Conservation (phyloP, 345 rosid species). For the Streptanthus diversifolius region DNA sequence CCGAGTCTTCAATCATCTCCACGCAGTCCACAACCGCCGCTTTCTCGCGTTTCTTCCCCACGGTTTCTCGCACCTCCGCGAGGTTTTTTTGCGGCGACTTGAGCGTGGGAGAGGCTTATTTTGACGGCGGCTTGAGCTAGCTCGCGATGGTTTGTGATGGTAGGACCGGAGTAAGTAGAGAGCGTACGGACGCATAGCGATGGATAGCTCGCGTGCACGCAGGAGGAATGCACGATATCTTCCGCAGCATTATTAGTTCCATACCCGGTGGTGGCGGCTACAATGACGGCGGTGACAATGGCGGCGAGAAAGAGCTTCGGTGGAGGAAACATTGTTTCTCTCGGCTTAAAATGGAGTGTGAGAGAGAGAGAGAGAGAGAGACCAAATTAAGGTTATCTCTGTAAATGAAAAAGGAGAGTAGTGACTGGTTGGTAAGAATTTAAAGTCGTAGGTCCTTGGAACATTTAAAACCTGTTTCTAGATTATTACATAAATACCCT, state of each 20-base stretch:
- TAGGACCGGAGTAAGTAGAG: constrained; percentile 60
- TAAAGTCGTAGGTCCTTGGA: constrained; percentile 28
- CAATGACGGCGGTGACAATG: constrained; percentile 22
- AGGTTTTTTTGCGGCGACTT: constrained; percentile 40
- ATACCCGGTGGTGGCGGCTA: constrained; percentile 14
- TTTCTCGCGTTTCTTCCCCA: constrained; percentile 40
- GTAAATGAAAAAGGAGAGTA: constrained; percentile 1
- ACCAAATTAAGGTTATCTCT: background rate
- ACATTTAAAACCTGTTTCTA: background rate
- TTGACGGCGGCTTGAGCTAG: constrained; percentile 72
- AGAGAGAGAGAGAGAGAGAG: background rate
- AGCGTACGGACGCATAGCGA: constrained; percentile 63
- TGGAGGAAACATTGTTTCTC: constrained; percentile 14
- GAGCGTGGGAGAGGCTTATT: constrained; percentile 54
- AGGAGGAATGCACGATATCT: constrained; percentile 62
- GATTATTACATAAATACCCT: constrained; percentile 19
- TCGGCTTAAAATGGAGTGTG: background rate
- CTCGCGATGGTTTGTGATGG: constrained; percentile 55
- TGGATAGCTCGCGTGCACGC: constrained; percentile 75
- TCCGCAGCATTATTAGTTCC: background rate
- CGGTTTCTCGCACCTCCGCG: constrained; percentile 14
- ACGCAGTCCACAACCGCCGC: constrained; percentile 65
- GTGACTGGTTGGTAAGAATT: constrained; percentile 32
- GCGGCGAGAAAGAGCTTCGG: constrained; percentile 15
- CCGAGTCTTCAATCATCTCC: constrained; percentile 64